Conservation (phyloP, 768 basidiomycete species). For the Coprinopsis marcescibilis region DNA sequence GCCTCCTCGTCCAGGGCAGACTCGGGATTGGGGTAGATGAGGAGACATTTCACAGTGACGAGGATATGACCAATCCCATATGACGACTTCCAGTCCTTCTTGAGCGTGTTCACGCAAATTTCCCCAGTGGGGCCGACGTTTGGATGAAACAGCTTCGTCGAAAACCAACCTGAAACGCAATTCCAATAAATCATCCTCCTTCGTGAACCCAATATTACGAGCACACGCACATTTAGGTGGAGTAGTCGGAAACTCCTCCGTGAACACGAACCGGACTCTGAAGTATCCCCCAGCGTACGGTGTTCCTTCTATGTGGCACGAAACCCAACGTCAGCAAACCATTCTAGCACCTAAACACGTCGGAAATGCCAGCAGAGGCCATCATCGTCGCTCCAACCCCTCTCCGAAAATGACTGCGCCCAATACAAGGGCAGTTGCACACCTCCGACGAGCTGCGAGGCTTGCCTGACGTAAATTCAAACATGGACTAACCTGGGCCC, state of each 20-base stretch:
- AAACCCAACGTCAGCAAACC: neutral
- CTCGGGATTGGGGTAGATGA: slow-evolving; percentile 96
- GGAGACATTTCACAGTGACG: slow-evolving; percentile 88
- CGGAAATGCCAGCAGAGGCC: neutral
- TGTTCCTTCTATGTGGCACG: slow-evolving; percentile 40
- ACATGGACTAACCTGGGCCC: slow-evolving; percentile 68
- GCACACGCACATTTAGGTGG: slow-evolving; percentile 82
- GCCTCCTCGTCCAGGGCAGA: slow-evolving; percentile 96
- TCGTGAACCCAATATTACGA: neutral
- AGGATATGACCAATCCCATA: slow-evolving; percentile 91
- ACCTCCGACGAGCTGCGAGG: neutral
- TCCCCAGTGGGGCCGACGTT: slow-evolving; percentile 88
- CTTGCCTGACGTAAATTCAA: slow-evolving; percentile 3
- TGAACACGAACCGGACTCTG: slow-evolving; percentile 80
- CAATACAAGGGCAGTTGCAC: neutral
- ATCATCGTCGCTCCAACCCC: neutral
- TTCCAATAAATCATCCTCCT: neutral
- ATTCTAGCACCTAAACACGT: neutral
- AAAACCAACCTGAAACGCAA: slow-evolving; percentile 66
- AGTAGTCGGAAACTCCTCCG: slow-evolving; percentile 87
- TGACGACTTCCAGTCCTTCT: slow-evolving; percentile 93
- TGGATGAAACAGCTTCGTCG: slow-evolving; percentile 95
- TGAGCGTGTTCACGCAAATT: slow-evolving; percentile 95
- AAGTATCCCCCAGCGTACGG: slow-evolving; percentile 67
- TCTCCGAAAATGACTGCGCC: slow-evolving; percentile 3